Evolutionary conservation across 2,329 filamentous ascomycete species (phyloP), one percentile per base, ranked within the genome.

Genomic region (Ascochyta lentis): DNA sequence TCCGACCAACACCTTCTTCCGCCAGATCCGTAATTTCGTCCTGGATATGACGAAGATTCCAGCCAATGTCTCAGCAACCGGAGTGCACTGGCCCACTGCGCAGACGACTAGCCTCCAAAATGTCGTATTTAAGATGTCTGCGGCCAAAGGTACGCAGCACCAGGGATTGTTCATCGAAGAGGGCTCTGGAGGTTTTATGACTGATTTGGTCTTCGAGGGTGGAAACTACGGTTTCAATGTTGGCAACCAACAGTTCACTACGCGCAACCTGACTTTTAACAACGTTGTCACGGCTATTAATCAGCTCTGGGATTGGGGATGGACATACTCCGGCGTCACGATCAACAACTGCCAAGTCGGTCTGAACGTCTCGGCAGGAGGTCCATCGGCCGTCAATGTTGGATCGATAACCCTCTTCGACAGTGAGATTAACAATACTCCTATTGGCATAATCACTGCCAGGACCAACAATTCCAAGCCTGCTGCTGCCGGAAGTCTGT

Each of bases 1-100:
- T 9, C 76, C 84, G 3, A 85, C 84, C 33, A 86, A 84, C 62
- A 83, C 88, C 9, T 90, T 90, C 73, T 87, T 81, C 67, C 80
- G 86, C 40, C 84, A 86, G 61, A 81, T 90, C 54, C 80, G 86
- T 8, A 90, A 91, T 66, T 79, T 91, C 44, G 77, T 86, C 51
- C 78, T 90, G 35, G 87, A 90, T 66, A 77, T 80, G 34, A 85
- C 82, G 1, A 71, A 74, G 1, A 78, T 86, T 0, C 77, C 80
- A 23, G 70, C 80, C 0, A 64, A 73, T n/a, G 78, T 75, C 8
- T 67, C 76, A 2, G 78, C 80, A 1, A 78, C 81, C 19, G 76
- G 78, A 27, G 70, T 80, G 16, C 77, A 80, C 48, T 80, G 78
- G 78, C 77, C 76, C 5, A 78, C 75, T 16, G 76, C 76, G n/a